Evolutionary conservation across 495 filamentous ascomycete species (phyloP).

Genomic region (Monascus purpureus): DNA sequence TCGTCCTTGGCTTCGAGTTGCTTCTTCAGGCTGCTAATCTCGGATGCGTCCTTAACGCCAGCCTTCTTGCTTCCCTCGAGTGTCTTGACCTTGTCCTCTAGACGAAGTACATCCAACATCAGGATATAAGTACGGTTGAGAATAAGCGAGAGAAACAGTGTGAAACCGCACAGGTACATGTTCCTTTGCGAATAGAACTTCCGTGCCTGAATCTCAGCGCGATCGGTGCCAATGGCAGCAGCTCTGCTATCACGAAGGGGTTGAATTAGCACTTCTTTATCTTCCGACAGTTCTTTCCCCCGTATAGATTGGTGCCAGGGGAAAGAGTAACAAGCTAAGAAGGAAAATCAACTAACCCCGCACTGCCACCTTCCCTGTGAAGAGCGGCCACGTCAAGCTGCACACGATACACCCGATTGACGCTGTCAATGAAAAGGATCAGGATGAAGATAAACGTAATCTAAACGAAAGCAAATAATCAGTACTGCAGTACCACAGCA

Average conservation of each 20-base stretch:
- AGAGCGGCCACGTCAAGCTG: slow-evolving; percentile 68
- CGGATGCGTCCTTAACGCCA: slow-evolving; percentile 61
- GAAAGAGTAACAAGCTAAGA: slow-evolving; percentile 1
- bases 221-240: slow-evolving; percentile 69
- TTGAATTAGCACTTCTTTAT: slow-evolving; percentile 7
- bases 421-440: slow-evolving; percentile 95
- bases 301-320: no score
- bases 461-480: slow-evolving; percentile 26
- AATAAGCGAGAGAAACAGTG: slow-evolving; percentile 94
- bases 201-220: slow-evolving; percentile 95
- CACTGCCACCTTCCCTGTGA: slow-evolving; percentile 32
- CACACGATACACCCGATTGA: slow-evolving; percentile 96
- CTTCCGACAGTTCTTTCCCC: no score
- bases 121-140: slow-evolving; percentile 98
- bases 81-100: slow-evolving; percentile 83
- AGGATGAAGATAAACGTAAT: slow-evolving; percentile 98
- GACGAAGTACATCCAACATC: slow-evolving; percentile 86
- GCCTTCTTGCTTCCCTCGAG: slow-evolving; percentile 66
- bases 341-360: slow-evolving; percentile 21
- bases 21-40: slow-evolving; percentile 56
- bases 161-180: slow-evolving; percentile 99
- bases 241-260: slow-evolving; percentile 30
- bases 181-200: slow-evolving; percentile 99
- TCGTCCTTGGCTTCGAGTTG: slow-evolving; percentile 37
- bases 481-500: not conserved